Evolutionary conservation across 2,329 filamentous ascomycete genomes (phyloP), one percentile per base, ranked within the genome.

Genomic region (Cladorrhinum sp.): DNA sequence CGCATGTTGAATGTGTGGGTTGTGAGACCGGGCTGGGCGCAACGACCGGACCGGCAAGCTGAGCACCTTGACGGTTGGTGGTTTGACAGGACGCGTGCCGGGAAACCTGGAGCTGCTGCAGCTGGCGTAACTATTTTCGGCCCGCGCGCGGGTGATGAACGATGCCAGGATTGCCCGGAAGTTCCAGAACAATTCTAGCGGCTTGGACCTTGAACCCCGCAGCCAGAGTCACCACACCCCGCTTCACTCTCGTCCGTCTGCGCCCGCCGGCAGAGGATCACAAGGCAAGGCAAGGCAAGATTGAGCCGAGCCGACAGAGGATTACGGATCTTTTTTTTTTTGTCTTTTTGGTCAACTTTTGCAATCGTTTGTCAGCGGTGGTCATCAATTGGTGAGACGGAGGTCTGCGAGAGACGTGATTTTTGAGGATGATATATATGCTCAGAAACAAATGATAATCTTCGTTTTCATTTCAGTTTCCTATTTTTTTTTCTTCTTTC

Each of bases 121-220:
- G 42, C 42, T 46, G n/a, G n/a, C n/a, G 10, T 42, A 42, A 14
- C 36, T 42, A 8, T 28, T 28, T 28, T 28, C 26, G 26, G 26
- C 26, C 26, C 26, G 26, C 26, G 26, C 26, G 26, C 26, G 26
- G 26, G 26, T 28, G 26, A 28, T 28, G 9, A 28, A 50, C 24
- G 48, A 50, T 36, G 33, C 33, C 33, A 36, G 12, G 33, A 36
- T 16, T 36, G 7, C 12, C 4, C 12, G 33, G 59, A 62, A 54
- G 58, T 66, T 67, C 62, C 62, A 62, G 66, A 65, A 66, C 57
- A 54, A 57, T 63, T 62, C 66, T 65, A 67, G 59, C 58, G 61
- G 20, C 50, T 55, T 54, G 14, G 42, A 4, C 16, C 49, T 46
- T 36, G 36, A 39, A 36, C 59, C 61, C 59, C 61, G 50, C 63